Conservation (phyloP, 495 filamentous ascomycete species). For the Tirmania nivea region DNA sequence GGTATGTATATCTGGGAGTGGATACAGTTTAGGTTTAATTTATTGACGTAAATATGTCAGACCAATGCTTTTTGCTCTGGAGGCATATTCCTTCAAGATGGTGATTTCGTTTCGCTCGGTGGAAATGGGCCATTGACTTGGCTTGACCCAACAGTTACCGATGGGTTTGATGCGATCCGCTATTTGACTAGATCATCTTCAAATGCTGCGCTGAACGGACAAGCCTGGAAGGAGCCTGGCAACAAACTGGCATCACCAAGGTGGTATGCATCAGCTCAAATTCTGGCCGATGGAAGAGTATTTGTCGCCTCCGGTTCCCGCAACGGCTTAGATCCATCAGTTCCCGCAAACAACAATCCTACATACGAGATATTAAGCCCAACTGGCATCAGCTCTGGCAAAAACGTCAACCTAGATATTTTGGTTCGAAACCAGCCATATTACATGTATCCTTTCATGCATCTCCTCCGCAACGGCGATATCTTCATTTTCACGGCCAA, state of each 20-base stretch:
- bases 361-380: slow-evolving; percentile 33
- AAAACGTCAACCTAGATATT: slow-evolving; percentile 29
- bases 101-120: slow-evolving; percentile 31
- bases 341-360: slow-evolving; percentile 38
- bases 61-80: slow-evolving; percentile 45
- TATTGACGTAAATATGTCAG: slow-evolving; percentile 2
- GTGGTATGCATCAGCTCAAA: slow-evolving; percentile 41
- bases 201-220: slow-evolving; percentile 28
- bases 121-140: slow-evolving; percentile 34
- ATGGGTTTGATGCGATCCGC: slow-evolving; percentile 37
- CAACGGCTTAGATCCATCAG: slow-evolving; percentile 37
- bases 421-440: slow-evolving; percentile 37
- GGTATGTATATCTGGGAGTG: slow-evolving; percentile 5
- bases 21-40: neutral
- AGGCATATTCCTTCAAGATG: slow-evolving; percentile 37
- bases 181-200: slow-evolving; percentile 29
- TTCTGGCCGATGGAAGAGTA: slow-evolving; percentile 31
- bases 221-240: slow-evolving; percentile 34
- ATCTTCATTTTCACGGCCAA: slow-evolving; percentile 36
- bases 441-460: slow-evolving; percentile 46
- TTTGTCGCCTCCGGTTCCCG: slow-evolving; percentile 41
- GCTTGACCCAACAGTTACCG: slow-evolving; percentile 34
- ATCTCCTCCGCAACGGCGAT: slow-evolving; percentile 33
- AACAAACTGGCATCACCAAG: slow-evolving; percentile 31
- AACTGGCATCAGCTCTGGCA: slow-evolving; percentile 24